Base-by-base conservation (phyloP, 2,329 filamentous ascomycete genomes). In the Aspergillus phoenicis region DNA sequence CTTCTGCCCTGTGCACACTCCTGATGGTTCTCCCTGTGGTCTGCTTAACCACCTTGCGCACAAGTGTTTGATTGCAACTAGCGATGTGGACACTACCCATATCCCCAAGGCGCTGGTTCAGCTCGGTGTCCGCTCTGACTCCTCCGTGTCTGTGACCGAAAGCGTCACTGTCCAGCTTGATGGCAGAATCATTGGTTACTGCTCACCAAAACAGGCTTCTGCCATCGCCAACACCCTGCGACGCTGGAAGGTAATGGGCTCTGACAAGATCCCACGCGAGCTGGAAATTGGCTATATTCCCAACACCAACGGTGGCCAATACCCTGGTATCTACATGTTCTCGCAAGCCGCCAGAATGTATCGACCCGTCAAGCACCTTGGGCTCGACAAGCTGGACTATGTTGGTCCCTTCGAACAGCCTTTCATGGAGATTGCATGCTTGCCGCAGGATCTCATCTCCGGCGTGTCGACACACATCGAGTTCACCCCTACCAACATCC, bases 371-470 rank as follows among this genome's bases (percentile, higher is more conserved):
- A 97, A 94, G 77, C 97, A 98, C 73, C 84, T 99, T 28, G 89
- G 93, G 4, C 83, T 97, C 4, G 90, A 91, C 62, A 91, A 91
- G 74, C 83, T 91, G 68, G 95, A 99, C 78, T 93, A 87, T 64
- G 90, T 99, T 36, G 95, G 95, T 8, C 91, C 95, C 0, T 91
- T 96, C 67, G 95, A 99, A 78, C 95, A 99, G 79, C 93, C 94
- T 0, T 98, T 95, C 81, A 97, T 99, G 94, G 93, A 93, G 52
- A 97, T 99, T 73, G 93, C 95, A 22, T 93, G 93, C 68, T 89
- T 91, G n/a, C 89, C 93, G 53, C 85, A 89, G 36, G 95, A 99
- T 75, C 87, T 98, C 62, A 84, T 90, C 28, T 91, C 92, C n/a
- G 92, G 92, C 52, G 85, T 93, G 71, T 93, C 92, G 4, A 97